phyloP scores from a whole-genome alignment of 2,329 filamentous ascomycete genomes.

The Hypoxylon sp. region DNA sequence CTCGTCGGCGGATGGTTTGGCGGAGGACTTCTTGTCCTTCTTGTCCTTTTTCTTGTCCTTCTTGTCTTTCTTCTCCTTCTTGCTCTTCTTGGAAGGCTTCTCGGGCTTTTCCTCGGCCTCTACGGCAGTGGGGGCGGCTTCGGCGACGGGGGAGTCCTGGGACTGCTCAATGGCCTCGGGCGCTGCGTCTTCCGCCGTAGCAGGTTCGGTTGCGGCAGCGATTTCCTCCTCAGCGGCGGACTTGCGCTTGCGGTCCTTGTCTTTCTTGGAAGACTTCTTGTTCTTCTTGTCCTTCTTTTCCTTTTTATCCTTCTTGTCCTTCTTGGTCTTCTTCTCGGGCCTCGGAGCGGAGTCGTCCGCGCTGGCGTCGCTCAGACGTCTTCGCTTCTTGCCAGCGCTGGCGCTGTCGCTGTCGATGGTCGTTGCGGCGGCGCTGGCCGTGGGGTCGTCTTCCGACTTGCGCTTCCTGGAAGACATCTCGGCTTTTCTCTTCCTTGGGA shows the following conservation, averaged over 20 bases:
- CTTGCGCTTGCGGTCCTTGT: conserved; percentile 29
- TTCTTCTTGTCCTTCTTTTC: conserved; percentile 41
- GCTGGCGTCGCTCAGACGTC: conserved; percentile 42
- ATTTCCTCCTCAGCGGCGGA: conserved; percentile 28
- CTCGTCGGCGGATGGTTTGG: conserved; percentile 16
- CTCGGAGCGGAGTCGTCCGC: conserved; percentile 24
- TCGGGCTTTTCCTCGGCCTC: conserved; percentile 42
- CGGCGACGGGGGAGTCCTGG: conserved; percentile 12
- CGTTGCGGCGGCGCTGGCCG: conserved; percentile 28
- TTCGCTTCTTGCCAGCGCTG: conserved; percentile 47
- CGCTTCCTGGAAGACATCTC: conserved; percentile 48
- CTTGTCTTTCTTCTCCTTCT: conserved; percentile 53
- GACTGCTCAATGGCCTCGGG: conserved; percentile 22
- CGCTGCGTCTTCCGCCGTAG: conserved; percentile 12
- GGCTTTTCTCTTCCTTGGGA: background rate
- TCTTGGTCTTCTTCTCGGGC: conserved; percentile 42
- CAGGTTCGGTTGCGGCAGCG: conserved; percentile 2
- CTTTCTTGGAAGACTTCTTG: conserved; percentile 40
- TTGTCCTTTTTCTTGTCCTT: conserved; percentile 53
- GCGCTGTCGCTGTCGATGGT: too few relatives aligned
- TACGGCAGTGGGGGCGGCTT: background rate
- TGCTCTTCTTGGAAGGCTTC: conserved; percentile 40
- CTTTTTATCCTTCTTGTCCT: conserved; percentile 44
- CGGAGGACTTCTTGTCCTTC: conserved; percentile 51
- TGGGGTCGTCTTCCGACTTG: conserved; percentile 48